A percentile compares a stretch with the other conserved stretches of the same genome.
These are phyloP conservation scores for Pyricularia grisea DNA, from an alignment of 2,329 filamentous ascomycete species.

Conservation along the genomic window DNA sequence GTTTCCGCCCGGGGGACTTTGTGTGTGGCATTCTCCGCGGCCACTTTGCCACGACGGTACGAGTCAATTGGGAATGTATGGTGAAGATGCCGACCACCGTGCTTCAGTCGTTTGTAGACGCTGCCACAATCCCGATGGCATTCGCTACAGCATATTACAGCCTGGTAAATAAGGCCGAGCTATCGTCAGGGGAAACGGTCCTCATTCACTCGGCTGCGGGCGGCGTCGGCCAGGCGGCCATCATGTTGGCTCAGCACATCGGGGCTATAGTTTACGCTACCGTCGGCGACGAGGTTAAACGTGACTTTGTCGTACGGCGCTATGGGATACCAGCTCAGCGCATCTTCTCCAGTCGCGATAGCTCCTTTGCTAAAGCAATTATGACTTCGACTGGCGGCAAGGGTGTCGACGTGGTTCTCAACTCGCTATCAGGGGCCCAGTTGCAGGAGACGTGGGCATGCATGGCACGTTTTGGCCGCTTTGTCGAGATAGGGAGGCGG, in stretches of 20 bases:
- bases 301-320: slow-evolving; percentile 16
- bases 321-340: slow-evolving; percentile 17
- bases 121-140: slow-evolving; percentile 15
- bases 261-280: slow-evolving; percentile 22
- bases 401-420: slow-evolving; percentile 27
- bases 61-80: background rate
- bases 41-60: background rate
- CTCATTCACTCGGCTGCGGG: slow-evolving; percentile 14
- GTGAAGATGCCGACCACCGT: slow-evolving; percentile 17
- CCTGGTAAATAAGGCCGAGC: slow-evolving; percentile 14
- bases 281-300: slow-evolving; percentile 24
- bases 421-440: slow-evolving; percentile 23
- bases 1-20: slow-evolving; percentile 16
- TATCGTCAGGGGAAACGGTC: slow-evolving; percentile 12
- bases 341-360: slow-evolving; percentile 22
- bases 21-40: slow-evolving; percentile 6
- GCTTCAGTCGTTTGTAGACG: slow-evolving; percentile 10
- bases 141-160: slow-evolving; percentile 17
- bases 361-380: background rate
- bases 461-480: slow-evolving; percentile 24
- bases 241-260: slow-evolving; percentile 7
- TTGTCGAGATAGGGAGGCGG: slow-evolving; percentile 25
- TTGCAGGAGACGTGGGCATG: slow-evolving; percentile 21
- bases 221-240: slow-evolving; percentile 12
- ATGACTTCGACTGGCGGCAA: slow-evolving; percentile 14